A percentile compares a stretch with the other conserved stretches of the same genome.
phyloP scores from a whole-genome alignment of 805 yeast genomes.

The Cyberlindnera amylophila region DNA sequence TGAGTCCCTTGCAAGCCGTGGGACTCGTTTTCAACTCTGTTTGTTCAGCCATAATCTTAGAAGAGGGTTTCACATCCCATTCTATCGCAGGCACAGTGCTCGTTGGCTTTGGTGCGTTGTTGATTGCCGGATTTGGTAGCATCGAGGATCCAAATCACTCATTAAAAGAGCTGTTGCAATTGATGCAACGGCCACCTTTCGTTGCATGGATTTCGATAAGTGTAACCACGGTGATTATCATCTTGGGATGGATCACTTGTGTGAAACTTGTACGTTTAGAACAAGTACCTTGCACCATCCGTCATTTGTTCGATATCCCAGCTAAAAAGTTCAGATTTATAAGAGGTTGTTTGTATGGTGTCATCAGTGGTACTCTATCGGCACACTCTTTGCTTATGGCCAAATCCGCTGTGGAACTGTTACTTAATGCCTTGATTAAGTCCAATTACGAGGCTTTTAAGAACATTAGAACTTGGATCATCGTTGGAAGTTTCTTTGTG shows the following conservation, averaged over 20 bases:
- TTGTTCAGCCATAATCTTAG: conserved; percentile 61
- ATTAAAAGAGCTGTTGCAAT: conserved; percentile 42
- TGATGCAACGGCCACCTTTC: conserved; percentile 44
- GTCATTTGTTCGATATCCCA: conserved; percentile 5
- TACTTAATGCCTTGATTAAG: conserved; percentile 41
- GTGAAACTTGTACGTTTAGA: conserved; percentile 12
- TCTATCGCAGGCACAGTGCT: conserved; percentile 63
- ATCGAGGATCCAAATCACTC: conserved; percentile 50
- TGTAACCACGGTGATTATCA: conserved; percentile 25
- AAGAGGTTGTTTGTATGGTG: conserved; percentile 63
- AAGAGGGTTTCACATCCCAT: conserved; percentile 59
- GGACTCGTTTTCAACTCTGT: conserved; percentile 86
- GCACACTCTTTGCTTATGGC: conserved; percentile 85
- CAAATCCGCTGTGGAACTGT: conserved; percentile 73
- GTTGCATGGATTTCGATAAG: conserved; percentile 51
- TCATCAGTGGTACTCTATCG: conserved; percentile 70
- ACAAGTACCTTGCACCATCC: conserved; percentile 1
- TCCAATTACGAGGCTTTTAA: conserved; percentile 36
- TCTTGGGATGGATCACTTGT: conserved; percentile 30
- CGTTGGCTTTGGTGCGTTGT: conserved; percentile 69
- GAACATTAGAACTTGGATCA: conserved; percentile 42
- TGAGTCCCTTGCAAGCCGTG: conserved; percentile 80
- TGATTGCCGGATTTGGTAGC: conserved; percentile 72
- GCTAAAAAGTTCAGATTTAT: conserved; percentile 26
- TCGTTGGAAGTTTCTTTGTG: conserved; percentile 50